Conservation (phyloP, 1,284 basidiomycete genomes). For the Cryptococcus floricola region DNA sequence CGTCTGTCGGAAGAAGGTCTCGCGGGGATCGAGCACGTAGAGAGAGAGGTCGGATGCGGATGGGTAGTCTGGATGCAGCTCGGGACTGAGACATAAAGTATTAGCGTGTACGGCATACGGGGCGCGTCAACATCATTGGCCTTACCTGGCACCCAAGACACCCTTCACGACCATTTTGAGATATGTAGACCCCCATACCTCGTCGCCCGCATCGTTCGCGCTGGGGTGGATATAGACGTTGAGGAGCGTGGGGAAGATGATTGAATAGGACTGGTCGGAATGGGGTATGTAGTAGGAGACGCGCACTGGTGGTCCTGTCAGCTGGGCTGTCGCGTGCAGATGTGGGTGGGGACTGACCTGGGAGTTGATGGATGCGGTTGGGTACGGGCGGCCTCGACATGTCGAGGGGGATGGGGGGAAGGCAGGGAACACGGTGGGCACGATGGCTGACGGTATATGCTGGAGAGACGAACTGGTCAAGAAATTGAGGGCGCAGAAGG, state of each 20-base stretch:
- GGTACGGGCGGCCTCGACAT: constrained; percentile 29
- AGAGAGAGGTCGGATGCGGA: constrained; percentile 37
- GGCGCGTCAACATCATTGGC: not conserved
- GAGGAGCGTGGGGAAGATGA: constrained; percentile 33
- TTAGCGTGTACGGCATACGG: constrained; percentile 1
- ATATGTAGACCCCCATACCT: constrained; percentile 43
- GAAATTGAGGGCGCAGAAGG: too few relatives aligned
- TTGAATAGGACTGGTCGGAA: constrained; percentile 35
- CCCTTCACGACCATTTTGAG: constrained; percentile 44
- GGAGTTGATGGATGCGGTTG: constrained; percentile 42
- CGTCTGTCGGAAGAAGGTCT: constrained; percentile 37
- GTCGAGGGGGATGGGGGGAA: not conserved
- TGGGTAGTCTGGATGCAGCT: constrained; percentile 34
- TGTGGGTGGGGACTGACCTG: constrained; percentile 27
- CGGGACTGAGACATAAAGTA: constrained; percentile 28
- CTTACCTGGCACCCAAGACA: constrained; percentile 42
- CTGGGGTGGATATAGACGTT: constrained; percentile 45
- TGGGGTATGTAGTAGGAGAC: constrained; percentile 41
- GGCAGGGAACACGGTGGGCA: not conserved
- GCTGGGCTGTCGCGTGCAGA: constrained; percentile 1
- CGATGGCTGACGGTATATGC: not conserved
- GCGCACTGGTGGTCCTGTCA: constrained; percentile 24
- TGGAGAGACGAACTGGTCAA: too few relatives aligned
- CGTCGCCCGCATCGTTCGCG: constrained; percentile 13
- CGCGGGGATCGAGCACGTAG: constrained; percentile 45